Base-by-base conservation (phyloP, 2,329 filamentous ascomycete species). In the Chaetothyriales sp. region DNA sequence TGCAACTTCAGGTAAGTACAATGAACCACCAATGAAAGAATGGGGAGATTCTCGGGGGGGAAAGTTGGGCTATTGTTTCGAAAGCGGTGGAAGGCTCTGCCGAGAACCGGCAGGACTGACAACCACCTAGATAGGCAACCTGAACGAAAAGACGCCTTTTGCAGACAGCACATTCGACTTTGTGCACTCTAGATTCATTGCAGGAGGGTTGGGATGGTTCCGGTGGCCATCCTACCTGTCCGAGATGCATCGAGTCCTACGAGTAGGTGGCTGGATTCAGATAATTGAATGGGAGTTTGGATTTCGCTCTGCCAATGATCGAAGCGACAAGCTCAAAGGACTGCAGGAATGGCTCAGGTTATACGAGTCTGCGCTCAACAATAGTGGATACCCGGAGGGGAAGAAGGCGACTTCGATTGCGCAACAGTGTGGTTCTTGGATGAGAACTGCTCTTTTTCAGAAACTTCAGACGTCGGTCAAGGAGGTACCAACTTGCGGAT, bases 181-280 rank as follows among this genome's bases (percentile, higher is more conserved):
- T 53, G 73, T 82, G 33, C 78, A 82, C 60, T 73, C 75, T n/a
- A 70, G 80, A 2, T 73, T 77, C 51, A 75, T 76, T 1, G 73
- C 76, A 13, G 72, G 75, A 68, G 76, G 73, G 9, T 9, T 47
- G n/a, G 25, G 25, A 15, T 18, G 46, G 29, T 33, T 15, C 18
- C 46, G 46, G 18, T 47, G 46, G 46, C 46, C 46, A 18, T 5
- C 9, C 18, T 47, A 28, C 10, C 28, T 47, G 28, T 47, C 46
- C 2, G 46, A 47, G 22, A 25, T 47, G 18, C 9, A 18, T 25
- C 18, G 29, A 47, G 25, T 52, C 18, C 43, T 57, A 28, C 50
- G 47, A 29, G 48, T 28, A 25, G 37, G 46, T 28, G 55, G 55
- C 18, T 54, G 50, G 50, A 49, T 54, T 20, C 50, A 54, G 43